These are phyloP conservation scores for Rutstroemia sydowiana DNA, from an alignment of 2,329 filamentous ascomycete genomes.

Conservation along the genomic window DNA sequence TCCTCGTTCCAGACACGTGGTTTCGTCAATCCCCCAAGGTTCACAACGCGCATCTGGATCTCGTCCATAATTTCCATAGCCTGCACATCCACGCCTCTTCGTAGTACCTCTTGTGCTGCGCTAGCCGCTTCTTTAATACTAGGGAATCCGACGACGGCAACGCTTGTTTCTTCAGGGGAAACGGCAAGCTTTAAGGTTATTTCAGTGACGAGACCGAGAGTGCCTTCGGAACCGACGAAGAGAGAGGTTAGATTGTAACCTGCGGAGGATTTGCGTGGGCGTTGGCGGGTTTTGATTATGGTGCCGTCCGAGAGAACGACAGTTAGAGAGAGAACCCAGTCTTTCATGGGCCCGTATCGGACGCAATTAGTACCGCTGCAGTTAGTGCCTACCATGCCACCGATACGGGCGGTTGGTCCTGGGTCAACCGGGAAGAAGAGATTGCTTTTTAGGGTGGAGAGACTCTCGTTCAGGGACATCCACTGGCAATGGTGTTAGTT, in stretches of 20 bases:
- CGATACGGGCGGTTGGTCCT: slow-evolving; percentile 60
- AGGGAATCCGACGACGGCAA: slow-evolving; percentile 72
- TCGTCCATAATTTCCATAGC: slow-evolving; percentile 72
- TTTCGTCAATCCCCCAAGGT: slow-evolving; percentile 60
- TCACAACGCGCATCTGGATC: slow-evolving; percentile 75
- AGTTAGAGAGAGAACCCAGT: slow-evolving; percentile 77
- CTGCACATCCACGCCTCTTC: slow-evolving; percentile 35
- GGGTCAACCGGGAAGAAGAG: slow-evolving; percentile 90
- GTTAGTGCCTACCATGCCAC: slow-evolving; percentile 75
- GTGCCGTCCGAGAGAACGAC: slow-evolving; percentile 73
- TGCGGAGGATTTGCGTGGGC: slow-evolving; percentile 71
- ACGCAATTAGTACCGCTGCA: slow-evolving; percentile 73
- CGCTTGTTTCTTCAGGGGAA: slow-evolving; percentile 64
- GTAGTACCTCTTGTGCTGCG: slow-evolving; percentile 65
- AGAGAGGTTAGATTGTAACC: slow-evolving; percentile 75
- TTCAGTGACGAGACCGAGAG: slow-evolving; percentile 73
- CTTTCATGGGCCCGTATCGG: slow-evolving; percentile 78
- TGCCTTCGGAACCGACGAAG: slow-evolving; percentile 77
- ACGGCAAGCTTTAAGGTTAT: slow-evolving; percentile 74
- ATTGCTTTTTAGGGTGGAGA: too few relatives aligned
- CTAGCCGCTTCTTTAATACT: slow-evolving; percentile 66
- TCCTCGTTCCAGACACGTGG: slow-evolving; percentile 63
- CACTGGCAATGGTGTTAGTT: too few relatives aligned
- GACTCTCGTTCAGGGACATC: too few relatives aligned
- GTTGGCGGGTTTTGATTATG: slow-evolving; percentile 66